phyloP scores from a whole-genome alignment of 768 basidiomycete genomes.

The Dendrothele bispora region DNA sequence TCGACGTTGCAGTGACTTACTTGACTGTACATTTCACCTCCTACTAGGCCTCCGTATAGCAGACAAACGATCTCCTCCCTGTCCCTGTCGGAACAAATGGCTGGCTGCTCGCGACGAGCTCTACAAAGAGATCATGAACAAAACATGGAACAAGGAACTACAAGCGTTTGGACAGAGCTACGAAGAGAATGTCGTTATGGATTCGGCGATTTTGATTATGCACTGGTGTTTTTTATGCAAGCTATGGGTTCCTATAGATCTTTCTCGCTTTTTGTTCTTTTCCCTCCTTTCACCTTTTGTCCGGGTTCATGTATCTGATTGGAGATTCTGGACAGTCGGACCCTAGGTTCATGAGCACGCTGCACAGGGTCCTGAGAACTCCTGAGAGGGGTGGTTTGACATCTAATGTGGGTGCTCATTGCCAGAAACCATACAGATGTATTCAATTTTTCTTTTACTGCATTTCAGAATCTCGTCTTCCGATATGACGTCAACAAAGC shows the following conservation, averaged over 20 bases:
- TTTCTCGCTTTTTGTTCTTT: neutral
- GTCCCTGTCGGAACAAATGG: slow-evolving; percentile 73
- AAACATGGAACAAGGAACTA: slow-evolving; percentile 76
- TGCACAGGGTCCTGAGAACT: slow-evolving; percentile 79
- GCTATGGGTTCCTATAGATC: slow-evolving; percentile 50
- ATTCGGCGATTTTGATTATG: slow-evolving; percentile 89
- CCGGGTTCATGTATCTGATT: too few relatives aligned
- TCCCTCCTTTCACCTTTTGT: neutral
- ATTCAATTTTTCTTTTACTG: neutral
- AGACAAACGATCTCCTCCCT: slow-evolving; percentile 91
- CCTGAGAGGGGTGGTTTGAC: slow-evolving; percentile 91
- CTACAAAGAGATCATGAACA: slow-evolving; percentile 91
- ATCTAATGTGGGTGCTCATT: slow-evolving; percentile 60
- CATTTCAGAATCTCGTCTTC: slow-evolving; percentile 71
- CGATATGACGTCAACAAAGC: slow-evolving; percentile 86
- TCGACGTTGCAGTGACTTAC: too few relatives aligned
- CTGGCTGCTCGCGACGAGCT: slow-evolving; percentile 72
- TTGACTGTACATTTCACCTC: neutral
- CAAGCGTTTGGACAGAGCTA: slow-evolving; percentile 85
- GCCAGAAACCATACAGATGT: neutral
- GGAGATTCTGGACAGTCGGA: slow-evolving; percentile 76
- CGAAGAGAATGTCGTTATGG: slow-evolving; percentile 78
- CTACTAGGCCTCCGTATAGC: slow-evolving; percentile 75
- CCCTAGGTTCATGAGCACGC: slow-evolving; percentile 82
- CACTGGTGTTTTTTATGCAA: slow-evolving; percentile 87